These are phyloP conservation scores for Crassisporium funariophilum DNA, from an alignment of 768 basidiomycete genomes.

Conservation along the genomic window DNA sequence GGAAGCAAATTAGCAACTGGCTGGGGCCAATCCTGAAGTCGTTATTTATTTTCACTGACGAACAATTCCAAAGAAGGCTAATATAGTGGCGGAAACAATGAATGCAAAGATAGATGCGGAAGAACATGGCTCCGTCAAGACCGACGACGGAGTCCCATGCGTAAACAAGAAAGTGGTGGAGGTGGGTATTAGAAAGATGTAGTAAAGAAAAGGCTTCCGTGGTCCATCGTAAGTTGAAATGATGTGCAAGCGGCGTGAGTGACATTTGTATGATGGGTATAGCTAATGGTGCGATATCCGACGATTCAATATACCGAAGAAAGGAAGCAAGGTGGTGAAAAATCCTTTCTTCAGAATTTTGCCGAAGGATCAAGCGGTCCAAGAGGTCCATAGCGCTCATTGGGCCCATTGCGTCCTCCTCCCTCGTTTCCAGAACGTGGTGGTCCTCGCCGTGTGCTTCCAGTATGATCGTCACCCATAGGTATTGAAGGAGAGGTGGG, in stretches of 20 bases:
- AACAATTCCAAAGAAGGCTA: not conserved
- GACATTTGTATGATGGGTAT: slow-evolving; percentile 39
- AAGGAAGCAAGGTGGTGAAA: slow-evolving; percentile 22
- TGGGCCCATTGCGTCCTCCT: slow-evolving; percentile 25
- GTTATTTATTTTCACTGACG: no score
- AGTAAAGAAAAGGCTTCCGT: slow-evolving; percentile 36
- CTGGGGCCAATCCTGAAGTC: no score
- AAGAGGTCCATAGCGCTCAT: slow-evolving; percentile 53
- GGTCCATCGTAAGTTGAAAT: slow-evolving; percentile 33
- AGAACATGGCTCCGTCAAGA: slow-evolving; percentile 6
- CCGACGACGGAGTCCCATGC: slow-evolving; percentile 11
- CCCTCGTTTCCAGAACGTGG: slow-evolving; percentile 13
- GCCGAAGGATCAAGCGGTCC: slow-evolving; percentile 65
- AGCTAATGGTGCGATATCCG: slow-evolving; percentile 37
- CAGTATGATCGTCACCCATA: slow-evolving; percentile 21
- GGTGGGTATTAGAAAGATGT: slow-evolving; percentile 30
- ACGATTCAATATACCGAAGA: slow-evolving; percentile 24
- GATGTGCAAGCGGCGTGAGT: slow-evolving; percentile 29
- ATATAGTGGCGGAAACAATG: slow-evolving; percentile 8
- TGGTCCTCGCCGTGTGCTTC: slow-evolving; percentile 6
- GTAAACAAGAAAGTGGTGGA: slow-evolving; percentile 10
- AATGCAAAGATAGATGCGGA: slow-evolving; percentile 12
- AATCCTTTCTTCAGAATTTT: slow-evolving; percentile 42
- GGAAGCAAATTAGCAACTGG: no score
- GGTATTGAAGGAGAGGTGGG: slow-evolving; percentile 42